Base-by-base conservation (phyloP, 768 basidiomycete species). In the Mycena sanguinolenta region DNA sequence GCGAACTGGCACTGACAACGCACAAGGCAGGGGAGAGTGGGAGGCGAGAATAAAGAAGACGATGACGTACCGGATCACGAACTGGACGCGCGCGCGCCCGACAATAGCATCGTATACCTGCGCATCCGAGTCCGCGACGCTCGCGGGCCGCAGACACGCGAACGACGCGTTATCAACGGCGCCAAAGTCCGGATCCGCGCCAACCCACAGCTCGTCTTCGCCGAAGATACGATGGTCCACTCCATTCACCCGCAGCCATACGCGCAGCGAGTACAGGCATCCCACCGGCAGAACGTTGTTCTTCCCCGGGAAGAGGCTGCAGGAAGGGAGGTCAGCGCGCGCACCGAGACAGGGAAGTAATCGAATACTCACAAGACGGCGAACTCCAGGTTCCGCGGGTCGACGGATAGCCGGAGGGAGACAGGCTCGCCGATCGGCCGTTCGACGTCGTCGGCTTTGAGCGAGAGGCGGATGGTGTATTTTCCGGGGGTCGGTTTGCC, bases 181-280 rank as follows among this genome's bases (percentile, higher is more conserved):
- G 52, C 80, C 77, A 75, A 92, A 92, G 74, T 92, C 90, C 6
- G 89, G 89, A 74, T 92, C 90, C 74, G 83, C 88, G 21, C 89
- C 91, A 16, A 92, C 79, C 90, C 90, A 92, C 30, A 92, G 75
- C 30, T 90, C 88, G 72, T 90, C 89, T 23, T 89, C 88, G 39
- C 85, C 85, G 73, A 92, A 92, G 52, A 92, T 64, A 39, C 90
- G 86, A 69, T 91, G 91, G 65, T 92, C 89, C 42, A 89, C 79
- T n/a, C 82, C 84, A 36, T 85, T 85, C 7, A 84, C 84, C 17
- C 88, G 84, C 52, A 92, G 80, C 91, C 91, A 92, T 23, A 91
- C 88, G 0, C 91, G 89, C 25, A 91, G 79, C 19, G 87, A 85
- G 79, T 82, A 88, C 4, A 91, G 76, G 63, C 85, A 87, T 0